A percentile compares a stretch with the other conserved stretches of the same genome.
Conservation (phyloP, 305 asterid genomes). For the Solanum hybrid region DNA sequence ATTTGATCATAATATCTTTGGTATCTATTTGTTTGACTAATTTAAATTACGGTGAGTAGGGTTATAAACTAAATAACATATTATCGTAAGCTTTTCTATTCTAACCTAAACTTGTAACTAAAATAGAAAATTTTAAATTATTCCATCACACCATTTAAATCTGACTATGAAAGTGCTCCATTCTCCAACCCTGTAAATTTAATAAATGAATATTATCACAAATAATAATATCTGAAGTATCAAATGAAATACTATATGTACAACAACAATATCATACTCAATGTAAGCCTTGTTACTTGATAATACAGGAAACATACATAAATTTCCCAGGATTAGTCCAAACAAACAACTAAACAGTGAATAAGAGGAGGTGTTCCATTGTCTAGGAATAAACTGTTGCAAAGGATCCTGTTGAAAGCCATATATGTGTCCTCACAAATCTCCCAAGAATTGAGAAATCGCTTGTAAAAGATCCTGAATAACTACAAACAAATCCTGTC, state of each 20-base stretch:
- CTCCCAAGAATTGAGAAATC: background rate
- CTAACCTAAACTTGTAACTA: background rate
- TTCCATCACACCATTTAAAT: background rate
- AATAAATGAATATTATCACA: background rate
- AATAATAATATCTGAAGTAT: background rate
- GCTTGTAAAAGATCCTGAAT: background rate
- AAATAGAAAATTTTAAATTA: background rate
- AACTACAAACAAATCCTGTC: background rate
- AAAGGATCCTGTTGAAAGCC: background rate
- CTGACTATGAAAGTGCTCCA: background rate
- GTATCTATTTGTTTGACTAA: background rate
- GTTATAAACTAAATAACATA: background rate
- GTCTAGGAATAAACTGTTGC: background rate
- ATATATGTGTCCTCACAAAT: background rate
- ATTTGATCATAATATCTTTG: background rate
- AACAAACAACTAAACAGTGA: background rate
- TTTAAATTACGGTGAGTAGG: background rate
- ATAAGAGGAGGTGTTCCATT: background rate
- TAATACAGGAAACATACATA: background rate
- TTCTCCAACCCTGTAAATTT: background rate
- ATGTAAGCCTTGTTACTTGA: background rate
- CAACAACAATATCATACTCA: background rate
- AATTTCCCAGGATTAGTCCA: background rate
- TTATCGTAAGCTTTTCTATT: background rate
- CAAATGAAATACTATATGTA: background rate